phyloP scores from a whole-genome alignment of 2,329 filamentous ascomycete species.

The Ceratocystis cacaofunesta region DNA sequence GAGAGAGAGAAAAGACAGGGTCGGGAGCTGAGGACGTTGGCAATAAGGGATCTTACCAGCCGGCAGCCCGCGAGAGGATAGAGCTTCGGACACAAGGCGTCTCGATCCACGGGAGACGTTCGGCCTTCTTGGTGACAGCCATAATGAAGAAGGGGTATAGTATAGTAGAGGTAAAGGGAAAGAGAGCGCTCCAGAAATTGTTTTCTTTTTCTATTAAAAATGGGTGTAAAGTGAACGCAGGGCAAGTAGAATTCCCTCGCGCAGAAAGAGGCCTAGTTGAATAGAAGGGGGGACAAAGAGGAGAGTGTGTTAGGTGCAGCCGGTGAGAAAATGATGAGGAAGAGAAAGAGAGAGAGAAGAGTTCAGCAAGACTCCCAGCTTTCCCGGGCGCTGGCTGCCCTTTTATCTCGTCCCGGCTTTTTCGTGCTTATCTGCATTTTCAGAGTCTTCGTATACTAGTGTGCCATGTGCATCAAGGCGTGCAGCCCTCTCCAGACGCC shows the following conservation, averaged over 20 bases:
- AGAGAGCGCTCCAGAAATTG: neutral
- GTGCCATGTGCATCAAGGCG: neutral
- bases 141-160: constrained; percentile 21
- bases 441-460: neutral
- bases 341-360: constrained; percentile 5
- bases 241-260: no score
- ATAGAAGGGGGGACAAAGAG: neutral
- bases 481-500: neutral
- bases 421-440: neutral
- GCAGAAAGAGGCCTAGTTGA: neutral
- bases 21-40: neutral
- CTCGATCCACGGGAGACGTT: constrained; percentile 48
- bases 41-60: constrained; percentile 41
- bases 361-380: neutral
- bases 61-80: constrained; percentile 51
- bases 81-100: constrained; percentile 57
- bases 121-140: constrained; percentile 26
- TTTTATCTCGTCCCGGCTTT: neutral
- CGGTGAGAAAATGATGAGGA: neutral
- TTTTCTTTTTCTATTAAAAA: no score
- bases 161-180: neutral
- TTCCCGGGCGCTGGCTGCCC: neutral
- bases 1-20: neutral
- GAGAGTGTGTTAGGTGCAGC: neutral
- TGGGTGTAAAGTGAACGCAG: no score